Percentiles rank a stretch among this genome's conserved stretches.
These are phyloP conservation scores for Aureobasidium leucospermi DNA, from an alignment of 2,329 filamentous ascomycete genomes.

Conservation along the genomic window DNA sequence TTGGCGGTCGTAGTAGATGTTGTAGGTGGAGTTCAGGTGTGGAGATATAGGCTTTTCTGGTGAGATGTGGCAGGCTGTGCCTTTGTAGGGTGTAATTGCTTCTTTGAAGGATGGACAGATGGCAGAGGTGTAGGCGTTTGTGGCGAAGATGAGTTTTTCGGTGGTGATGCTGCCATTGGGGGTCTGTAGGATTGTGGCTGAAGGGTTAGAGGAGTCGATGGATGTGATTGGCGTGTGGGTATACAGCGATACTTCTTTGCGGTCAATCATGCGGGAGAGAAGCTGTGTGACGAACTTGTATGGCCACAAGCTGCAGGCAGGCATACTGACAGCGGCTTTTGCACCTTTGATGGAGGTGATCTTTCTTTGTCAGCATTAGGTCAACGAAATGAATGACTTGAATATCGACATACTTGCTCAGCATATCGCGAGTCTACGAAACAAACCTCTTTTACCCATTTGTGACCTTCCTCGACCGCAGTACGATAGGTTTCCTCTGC, in stretches of 20 bases:
- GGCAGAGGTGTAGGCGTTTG: constrained; percentile 29
- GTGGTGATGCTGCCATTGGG: constrained; percentile 19
- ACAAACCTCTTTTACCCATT: background rate
- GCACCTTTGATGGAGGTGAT: constrained; percentile 32
- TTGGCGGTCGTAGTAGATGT: constrained; percentile 55
- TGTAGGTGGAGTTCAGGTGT: constrained; percentile 36
- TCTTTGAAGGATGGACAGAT: constrained; percentile 26
- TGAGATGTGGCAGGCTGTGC: constrained; percentile 22
- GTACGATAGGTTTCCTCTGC: constrained; percentile 24
- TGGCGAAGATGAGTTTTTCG: constrained; percentile 27
- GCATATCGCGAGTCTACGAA: background rate
- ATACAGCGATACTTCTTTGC: constrained; percentile 43
- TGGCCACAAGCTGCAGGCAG: constrained; percentile 35
- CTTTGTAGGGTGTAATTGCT: constrained; percentile 28
- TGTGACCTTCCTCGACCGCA: constrained; percentile 19
- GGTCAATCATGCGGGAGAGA: constrained; percentile 36
- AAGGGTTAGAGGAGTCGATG: background rate
- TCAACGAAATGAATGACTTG: too few relatives aligned
- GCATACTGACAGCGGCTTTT: constrained; percentile 41
- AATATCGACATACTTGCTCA: background rate
- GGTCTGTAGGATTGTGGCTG: constrained; percentile 17
- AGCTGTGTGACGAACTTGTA: constrained; percentile 38
- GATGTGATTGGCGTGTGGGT: constrained; percentile 42
- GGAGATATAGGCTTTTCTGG: constrained; percentile 16
- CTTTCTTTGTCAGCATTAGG: constrained; percentile 14